Conservation (phyloP, 148 eudicot genomes). For the Vaccinium vitisidaea region DNA sequence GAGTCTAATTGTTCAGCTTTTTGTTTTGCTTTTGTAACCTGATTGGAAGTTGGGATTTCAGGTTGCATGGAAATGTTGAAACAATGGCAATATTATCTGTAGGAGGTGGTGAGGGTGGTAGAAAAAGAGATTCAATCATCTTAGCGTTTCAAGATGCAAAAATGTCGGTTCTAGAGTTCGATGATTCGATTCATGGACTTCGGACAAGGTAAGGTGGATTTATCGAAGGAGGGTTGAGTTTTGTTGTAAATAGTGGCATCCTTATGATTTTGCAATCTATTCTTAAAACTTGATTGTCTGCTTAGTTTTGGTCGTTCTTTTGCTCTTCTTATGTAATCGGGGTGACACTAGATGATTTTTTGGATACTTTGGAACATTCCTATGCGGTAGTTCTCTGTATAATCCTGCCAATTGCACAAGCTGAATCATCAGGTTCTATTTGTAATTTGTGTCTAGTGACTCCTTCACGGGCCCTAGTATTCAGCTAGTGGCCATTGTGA, state of each 20-base stretch:
- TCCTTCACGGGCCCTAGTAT: background rate
- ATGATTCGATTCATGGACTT: constrained; percentile 81
- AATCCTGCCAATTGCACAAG: background rate
- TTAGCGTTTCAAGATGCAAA: constrained; percentile 81
- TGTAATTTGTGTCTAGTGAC: background rate
- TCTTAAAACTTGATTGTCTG: background rate
- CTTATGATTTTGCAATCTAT: background rate
- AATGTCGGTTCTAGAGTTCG: constrained; percentile 83
- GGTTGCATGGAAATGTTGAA: constrained; percentile 96
- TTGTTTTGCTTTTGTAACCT: constrained; percentile 1
- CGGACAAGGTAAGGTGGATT: constrained; percentile 62
- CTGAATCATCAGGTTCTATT: background rate
- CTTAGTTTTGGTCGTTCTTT: background rate
- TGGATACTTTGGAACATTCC: background rate
- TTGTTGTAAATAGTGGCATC: constrained; percentile 3
- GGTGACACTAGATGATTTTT: background rate
- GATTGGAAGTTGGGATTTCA: constrained; percentile 25
- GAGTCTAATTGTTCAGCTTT: background rate
- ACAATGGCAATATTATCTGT: constrained; percentile 62
- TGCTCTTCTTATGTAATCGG: background rate
- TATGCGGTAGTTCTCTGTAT: background rate
- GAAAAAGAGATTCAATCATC: constrained; percentile 85
- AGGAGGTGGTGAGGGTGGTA: constrained; percentile 62
- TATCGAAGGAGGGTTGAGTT: background rate
- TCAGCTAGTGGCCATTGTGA: background rate